A percentile compares a stretch with the other conserved stretches of the same genome.
phyloP scores from a whole-genome alignment of 2,329 filamentous ascomycete species.

The Scedosporium dehoogii region DNA sequence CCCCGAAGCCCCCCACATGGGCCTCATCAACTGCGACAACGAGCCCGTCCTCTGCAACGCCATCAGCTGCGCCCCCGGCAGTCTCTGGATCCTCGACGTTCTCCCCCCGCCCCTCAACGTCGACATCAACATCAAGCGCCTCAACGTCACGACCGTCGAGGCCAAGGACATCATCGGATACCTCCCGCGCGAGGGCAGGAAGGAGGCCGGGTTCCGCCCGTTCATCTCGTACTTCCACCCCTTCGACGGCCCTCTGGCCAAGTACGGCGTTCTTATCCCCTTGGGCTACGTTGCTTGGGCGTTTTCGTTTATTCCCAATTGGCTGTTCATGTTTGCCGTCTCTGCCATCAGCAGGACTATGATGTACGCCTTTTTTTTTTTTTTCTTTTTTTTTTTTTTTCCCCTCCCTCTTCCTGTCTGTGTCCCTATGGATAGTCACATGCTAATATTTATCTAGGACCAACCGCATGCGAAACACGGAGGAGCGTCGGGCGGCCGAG shows the following conservation, averaged over 20 bases:
- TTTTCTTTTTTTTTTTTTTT: background rate
- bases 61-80: slow-evolving; percentile 57
- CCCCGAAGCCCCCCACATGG: slow-evolving; percentile 56
- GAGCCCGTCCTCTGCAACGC: slow-evolving; percentile 66
- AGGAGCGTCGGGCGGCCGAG: background rate
- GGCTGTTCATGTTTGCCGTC: slow-evolving; percentile 68
- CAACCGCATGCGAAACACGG: slow-evolving; percentile 20
- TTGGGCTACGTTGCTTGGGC: slow-evolving; percentile 60
- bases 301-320: slow-evolving; percentile 58
- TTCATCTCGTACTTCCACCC: slow-evolving; percentile 65
- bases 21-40: slow-evolving; percentile 62
- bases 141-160: slow-evolving; percentile 62
- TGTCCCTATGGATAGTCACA: background rate
- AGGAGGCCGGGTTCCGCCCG: slow-evolving; percentile 30
- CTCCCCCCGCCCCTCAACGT: slow-evolving; percentile 54
- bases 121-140: slow-evolving; percentile 52
- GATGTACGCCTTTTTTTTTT: slow-evolving; percentile 49
- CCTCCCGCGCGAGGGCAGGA: slow-evolving; percentile 40
- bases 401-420: slow-evolving; percentile 4
- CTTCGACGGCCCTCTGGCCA: slow-evolving; percentile 56
- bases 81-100: slow-evolving; percentile 58
- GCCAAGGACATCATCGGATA: slow-evolving; percentile 45
- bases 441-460: slow-evolving; percentile 23
- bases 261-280: slow-evolving; percentile 52
- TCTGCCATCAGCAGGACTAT: slow-evolving; percentile 64